phyloP scores from a whole-genome alignment of 352 stramenopile species.

The Lagenidium giganteum region DNA sequence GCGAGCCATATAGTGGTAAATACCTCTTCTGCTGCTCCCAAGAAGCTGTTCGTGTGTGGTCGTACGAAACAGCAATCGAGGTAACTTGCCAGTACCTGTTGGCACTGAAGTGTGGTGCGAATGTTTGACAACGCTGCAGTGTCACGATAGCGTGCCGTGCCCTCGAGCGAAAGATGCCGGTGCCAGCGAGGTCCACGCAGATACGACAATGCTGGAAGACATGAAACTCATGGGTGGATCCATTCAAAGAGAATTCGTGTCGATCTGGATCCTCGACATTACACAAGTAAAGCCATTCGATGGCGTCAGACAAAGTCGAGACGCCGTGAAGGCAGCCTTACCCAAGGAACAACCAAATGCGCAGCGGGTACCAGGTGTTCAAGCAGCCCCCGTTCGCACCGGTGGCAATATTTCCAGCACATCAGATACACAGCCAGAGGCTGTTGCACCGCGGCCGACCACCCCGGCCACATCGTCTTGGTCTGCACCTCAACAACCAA shows the following conservation, averaged over 20 bases:
- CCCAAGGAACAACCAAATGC: constrained; percentile 2
- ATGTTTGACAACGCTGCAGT: constrained; percentile 25
- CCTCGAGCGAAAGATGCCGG: constrained; percentile 49
- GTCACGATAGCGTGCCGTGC: constrained; percentile 67
- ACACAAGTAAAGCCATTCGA: constrained; percentile 68
- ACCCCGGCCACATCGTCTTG: too few relatives aligned
- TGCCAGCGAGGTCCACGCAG: constrained; percentile 45
- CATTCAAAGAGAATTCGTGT: constrained; percentile 79
- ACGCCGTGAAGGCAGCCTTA: constrained; percentile 15
- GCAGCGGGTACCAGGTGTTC: constrained; percentile 1
- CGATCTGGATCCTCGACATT: constrained; percentile 74
- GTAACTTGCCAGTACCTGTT: constrained; percentile 20
- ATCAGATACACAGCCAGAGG: too few relatives aligned
- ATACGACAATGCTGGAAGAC: constrained; percentile 76
- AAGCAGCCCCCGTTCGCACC: too few relatives aligned
- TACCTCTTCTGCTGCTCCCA: constrained; percentile 75
- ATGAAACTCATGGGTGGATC: constrained; percentile 81
- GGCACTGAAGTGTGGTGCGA: not conserved
- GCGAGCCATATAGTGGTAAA: constrained; percentile 73
- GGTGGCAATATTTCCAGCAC: too few relatives aligned
- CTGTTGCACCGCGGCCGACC: too few relatives aligned
- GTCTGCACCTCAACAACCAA: too few relatives aligned
- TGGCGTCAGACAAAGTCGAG: too few relatives aligned
- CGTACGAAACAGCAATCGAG: constrained; percentile 77
- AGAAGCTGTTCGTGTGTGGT: constrained; percentile 78